These are phyloP conservation scores for Scalesia atractyloides DNA, from an alignment of 129 eudicot species.

Conservation along the genomic window DNA sequence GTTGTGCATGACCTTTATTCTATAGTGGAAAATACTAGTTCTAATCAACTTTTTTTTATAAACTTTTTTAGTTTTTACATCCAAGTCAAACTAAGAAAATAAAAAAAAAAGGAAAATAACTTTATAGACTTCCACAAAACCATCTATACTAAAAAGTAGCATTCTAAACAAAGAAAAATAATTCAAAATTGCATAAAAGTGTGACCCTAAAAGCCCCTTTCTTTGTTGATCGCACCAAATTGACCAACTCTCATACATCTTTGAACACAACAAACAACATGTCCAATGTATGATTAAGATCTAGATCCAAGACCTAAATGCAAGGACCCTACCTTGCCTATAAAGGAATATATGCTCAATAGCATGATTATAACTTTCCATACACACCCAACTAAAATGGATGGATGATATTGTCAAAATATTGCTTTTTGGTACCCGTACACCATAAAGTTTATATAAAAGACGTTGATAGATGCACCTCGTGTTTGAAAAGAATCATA, in stretches of 20 bases:
- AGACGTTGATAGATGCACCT: not conserved
- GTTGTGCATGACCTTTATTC: conserved; percentile 3
- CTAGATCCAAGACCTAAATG: conserved; percentile 23
- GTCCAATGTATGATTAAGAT: conserved; percentile 29
- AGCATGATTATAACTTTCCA: conserved; percentile 32
- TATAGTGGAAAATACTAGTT: not conserved
- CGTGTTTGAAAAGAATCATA: not conserved
- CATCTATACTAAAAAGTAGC: conserved; percentile 17
- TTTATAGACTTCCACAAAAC: conserved; percentile 11
- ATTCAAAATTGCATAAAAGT: conserved; percentile 20
- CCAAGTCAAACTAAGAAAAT: not conserved
- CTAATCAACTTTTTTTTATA: not conserved
- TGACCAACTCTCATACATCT: conserved; percentile 12
- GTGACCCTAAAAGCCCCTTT: conserved; percentile 26
- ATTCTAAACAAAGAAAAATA: not conserved
- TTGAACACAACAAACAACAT: conserved; percentile 21
- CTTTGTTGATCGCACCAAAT: conserved; percentile 17
- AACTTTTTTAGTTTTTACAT: not conserved
- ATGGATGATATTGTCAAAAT: conserved; percentile 16
- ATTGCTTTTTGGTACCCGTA: not conserved
- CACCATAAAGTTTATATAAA: not conserved
- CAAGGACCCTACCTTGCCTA: conserved; percentile 28
- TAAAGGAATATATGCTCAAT: conserved; percentile 1
- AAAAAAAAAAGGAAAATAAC: not conserved
- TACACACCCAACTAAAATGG: conserved; percentile 9